Percentiles rank a stretch among this genome's conserved stretches.
phyloP scores from a whole-genome alignment of 2,329 filamentous ascomycete genomes.

The Stromatinia cepivora region DNA sequence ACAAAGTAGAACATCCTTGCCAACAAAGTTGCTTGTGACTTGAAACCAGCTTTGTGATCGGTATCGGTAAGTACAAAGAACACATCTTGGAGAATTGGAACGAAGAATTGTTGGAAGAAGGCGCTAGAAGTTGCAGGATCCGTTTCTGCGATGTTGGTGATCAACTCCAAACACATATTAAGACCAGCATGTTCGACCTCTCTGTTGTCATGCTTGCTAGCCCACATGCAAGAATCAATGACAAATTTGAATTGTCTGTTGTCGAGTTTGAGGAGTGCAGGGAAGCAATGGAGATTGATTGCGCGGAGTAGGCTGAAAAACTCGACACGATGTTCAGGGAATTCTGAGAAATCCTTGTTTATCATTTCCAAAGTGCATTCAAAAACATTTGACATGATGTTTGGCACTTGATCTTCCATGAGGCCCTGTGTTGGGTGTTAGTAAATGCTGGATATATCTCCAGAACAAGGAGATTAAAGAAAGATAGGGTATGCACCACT shows the following conservation, averaged over 20 bases:
- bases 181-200: slow-evolving; percentile 95
- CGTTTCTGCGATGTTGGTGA: slow-evolving; percentile 95
- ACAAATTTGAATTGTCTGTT: slow-evolving; percentile 98
- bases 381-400: slow-evolving; percentile 98
- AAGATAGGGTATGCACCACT: slow-evolving; percentile 41
- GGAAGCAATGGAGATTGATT: slow-evolving; percentile 98
- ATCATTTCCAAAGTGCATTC: slow-evolving; percentile 99
- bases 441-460: slow-evolving; percentile 26
- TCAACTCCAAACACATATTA: slow-evolving; percentile 96
- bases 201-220: slow-evolving; percentile 99
- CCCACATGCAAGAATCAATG: slow-evolving; percentile 99
- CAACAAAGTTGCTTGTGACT: slow-evolving; percentile 91
- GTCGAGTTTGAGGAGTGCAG: slow-evolving; percentile 87
- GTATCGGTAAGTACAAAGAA: slow-evolving; percentile 98
- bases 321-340: slow-evolving; percentile 97
- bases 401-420: slow-evolving; percentile 97
- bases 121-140: slow-evolving; percentile 83
- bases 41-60: slow-evolving; percentile 98
- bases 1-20: slow-evolving; percentile 97
- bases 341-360: slow-evolving; percentile 99
- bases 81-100: slow-evolving; percentile 92
- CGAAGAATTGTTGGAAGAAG: slow-evolving; percentile 98
- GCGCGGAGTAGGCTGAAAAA: slow-evolving; percentile 97
- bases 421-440: slow-evolving; percentile 60
- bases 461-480: slow-evolving; percentile 22